Evolutionary conservation across 257 asterid genomes (phyloP), one percentile per base, ranked within the genome.

Genomic region (Nicotiana paniculata): DNA sequence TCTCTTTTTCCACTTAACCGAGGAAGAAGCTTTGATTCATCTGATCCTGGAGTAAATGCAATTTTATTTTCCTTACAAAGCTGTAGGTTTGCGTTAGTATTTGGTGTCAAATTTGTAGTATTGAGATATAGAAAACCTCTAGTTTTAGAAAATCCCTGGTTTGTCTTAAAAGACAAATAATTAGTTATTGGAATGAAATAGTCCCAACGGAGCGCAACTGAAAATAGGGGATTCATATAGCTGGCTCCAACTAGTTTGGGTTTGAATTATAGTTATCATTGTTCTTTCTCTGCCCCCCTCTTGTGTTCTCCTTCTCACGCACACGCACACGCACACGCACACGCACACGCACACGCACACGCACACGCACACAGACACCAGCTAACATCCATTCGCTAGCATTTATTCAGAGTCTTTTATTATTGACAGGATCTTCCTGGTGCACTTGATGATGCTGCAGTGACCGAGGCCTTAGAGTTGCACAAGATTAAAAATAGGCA

Each of bases 391-490:
- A 28, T 15, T 75, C 17, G 3, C 80, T 15, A 21, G 24, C 24
- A 21, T 21, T 21, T 21, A 28, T 75, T 75, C 12, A 6, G n/a
- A 55, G 68, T n/a, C 63, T 64, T 10, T 8, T 69, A 75, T 88
- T 83, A 15, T 79, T 57, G 67, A 46, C 84, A 95, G 98, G 99
- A 95, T 91, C 96, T 95, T 90, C 97, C 99, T 18, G 98, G 99
- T 81, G 99, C 99, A 82, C 97, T 95, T 13, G 97, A 95, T 86
- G 99, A 90, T 86, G 98, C 99, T 76, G 91, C 97, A 57, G 89
- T 93, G 80, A 90, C 98, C 1, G 99, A 95, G 89, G 86, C 97
- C 79, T 87, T 95, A 78, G 99, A 92, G 88, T 85, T 95, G 93
- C 99, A 93, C 89, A 91, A 89, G 89, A 95, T 95, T 82, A 93